A percentile compares a stretch with the other conserved stretches of the same genome.
phyloP scores from a whole-genome alignment of 2,329 filamentous ascomycete genomes.

The Aspergillus spinulosporus region DNA sequence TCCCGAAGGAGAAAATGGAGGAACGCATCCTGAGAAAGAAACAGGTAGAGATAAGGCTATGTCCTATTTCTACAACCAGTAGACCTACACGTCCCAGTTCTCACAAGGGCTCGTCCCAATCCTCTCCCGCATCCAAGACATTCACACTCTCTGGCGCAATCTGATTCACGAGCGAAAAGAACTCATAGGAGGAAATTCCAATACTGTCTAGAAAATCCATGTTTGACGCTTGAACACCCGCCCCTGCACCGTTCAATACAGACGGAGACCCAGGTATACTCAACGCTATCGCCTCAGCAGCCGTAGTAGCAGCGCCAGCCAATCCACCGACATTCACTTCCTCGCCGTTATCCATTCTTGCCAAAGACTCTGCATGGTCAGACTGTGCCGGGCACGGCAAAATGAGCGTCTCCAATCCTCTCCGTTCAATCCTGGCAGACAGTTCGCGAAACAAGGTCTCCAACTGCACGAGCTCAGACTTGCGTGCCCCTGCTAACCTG shows the following conservation, averaged over 20 bases:
- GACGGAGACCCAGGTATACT: not conserved
- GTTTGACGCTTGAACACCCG: not conserved
- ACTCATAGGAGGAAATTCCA: slow-evolving; percentile 44
- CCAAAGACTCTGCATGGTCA: not conserved
- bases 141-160: slow-evolving; percentile 25
- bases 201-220: slow-evolving; percentile 39
- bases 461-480: slow-evolving; percentile 31
- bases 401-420: slow-evolving; percentile 29
- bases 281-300: not conserved
- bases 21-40: no score
- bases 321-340: not conserved
- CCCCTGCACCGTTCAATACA: not conserved
- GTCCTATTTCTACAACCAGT: no score
- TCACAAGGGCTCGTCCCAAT: not conserved
- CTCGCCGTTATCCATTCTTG: not conserved
- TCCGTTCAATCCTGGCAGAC: slow-evolving; percentile 24
- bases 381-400: slow-evolving; percentile 10
- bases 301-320: not conserved
- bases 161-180: slow-evolving; percentile 41
- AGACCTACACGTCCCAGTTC: no score
- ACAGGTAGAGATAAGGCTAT: no score
- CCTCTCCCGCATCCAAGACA: slow-evolving; percentile 14
- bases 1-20: no score
- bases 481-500: slow-evolving; percentile 32
- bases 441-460: slow-evolving; percentile 34